A percentile compares a stretch with the other conserved stretches of the same genome.
Evolutionary conservation across 2,329 filamentous ascomycete genomes (phyloP).

Genomic region (Arthrobotrys sphaeroides): DNA sequence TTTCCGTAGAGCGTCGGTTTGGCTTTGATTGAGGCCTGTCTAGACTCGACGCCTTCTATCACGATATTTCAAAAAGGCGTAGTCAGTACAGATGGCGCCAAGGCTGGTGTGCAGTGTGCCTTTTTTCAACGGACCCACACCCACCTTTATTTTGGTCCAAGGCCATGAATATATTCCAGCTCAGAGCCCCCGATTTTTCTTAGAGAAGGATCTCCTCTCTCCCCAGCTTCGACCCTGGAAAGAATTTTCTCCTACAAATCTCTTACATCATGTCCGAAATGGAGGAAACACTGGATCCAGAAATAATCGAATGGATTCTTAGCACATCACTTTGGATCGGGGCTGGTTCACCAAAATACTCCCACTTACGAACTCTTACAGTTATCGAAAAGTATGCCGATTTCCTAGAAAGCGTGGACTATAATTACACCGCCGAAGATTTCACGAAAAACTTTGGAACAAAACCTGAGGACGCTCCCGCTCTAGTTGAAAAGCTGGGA

Average conservation of each 20-base stretch:
- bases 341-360: slow-evolving; percentile 13
- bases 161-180: background rate
- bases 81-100: background rate
- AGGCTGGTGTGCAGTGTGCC: no score
- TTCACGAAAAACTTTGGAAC: slow-evolving; percentile 17
- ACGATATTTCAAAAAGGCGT: background rate
- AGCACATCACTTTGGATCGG: slow-evolving; percentile 14
- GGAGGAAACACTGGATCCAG: background rate
- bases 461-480: background rate
- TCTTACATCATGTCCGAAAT: background rate
- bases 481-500: background rate
- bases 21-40: background rate
- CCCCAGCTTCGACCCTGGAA: background rate
- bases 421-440: background rate
- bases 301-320: background rate
- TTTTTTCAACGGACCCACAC: background rate
- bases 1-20: background rate
- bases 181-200: background rate
- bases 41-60: background rate
- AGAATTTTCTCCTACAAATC: background rate
- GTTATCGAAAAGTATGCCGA: slow-evolving; percentile 1
- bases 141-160: background rate
- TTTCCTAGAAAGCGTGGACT: background rate
- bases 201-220: background rate
- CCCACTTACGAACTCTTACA: background rate